These are phyloP conservation scores for Neoboletus magnificus DNA, from an alignment of 768 basidiomycete genomes.

Conservation along the genomic window DNA sequence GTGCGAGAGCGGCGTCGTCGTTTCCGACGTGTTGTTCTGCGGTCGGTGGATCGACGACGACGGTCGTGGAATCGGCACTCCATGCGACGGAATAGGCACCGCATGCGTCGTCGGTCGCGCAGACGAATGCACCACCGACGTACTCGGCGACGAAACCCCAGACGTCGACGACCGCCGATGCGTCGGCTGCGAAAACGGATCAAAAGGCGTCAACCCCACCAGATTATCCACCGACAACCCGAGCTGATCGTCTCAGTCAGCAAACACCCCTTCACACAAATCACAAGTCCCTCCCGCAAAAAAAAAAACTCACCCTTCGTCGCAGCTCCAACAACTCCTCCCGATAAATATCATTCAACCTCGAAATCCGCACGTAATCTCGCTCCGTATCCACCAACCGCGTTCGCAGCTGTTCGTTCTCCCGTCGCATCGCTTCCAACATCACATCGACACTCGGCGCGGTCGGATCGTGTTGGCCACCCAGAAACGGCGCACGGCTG, in stretches of 20 bases:
- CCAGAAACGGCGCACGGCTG: neutral
- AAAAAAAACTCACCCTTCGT: constrained; percentile 53
- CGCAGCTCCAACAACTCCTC: constrained; percentile 81
- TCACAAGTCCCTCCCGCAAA: too few species aligned
- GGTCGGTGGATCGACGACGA: constrained; percentile 62
- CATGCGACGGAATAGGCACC: constrained; percentile 66
- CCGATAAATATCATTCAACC: constrained; percentile 79
- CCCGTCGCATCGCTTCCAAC: constrained; percentile 71
- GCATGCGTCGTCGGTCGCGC: constrained; percentile 41
- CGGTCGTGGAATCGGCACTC: constrained; percentile 76
- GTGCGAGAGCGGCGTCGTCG: constrained; percentile 60
- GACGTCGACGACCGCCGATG: constrained; percentile 54
- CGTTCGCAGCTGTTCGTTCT: constrained; percentile 72
- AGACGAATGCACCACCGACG: constrained; percentile 20
- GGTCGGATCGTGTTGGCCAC: constrained; percentile 28
- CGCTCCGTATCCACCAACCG: constrained; percentile 71
- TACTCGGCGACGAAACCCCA: constrained; percentile 29
- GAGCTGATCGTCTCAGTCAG: constrained; percentile 12
- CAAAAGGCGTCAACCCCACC: constrained; percentile 63
- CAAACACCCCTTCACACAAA: too few species aligned
- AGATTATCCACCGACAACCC: constrained; percentile 58
- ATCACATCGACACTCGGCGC: constrained; percentile 51
- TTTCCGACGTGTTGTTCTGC: constrained; percentile 42
- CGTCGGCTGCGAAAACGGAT: constrained; percentile 69
- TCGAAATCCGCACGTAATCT: constrained; percentile 68